A percentile compares a stretch with the other conserved stretches of the same genome.
Conservation (phyloP, 805 yeast genomes). For the Ogataea degrootiae region DNA sequence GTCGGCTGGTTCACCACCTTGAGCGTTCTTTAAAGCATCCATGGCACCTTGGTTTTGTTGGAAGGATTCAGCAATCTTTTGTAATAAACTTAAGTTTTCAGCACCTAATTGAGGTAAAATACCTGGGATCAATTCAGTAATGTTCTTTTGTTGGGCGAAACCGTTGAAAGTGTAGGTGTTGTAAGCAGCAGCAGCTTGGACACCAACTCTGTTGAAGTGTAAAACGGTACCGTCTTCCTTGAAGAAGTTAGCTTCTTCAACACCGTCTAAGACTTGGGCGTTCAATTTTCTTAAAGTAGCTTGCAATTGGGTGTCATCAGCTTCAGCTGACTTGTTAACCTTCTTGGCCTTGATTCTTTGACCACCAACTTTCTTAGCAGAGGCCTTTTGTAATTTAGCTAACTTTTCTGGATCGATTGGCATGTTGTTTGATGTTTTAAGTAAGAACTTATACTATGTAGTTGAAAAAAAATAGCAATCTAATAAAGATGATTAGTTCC, state of each 20-base stretch:
- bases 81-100: constrained; percentile 85
- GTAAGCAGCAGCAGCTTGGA: constrained; percentile 85
- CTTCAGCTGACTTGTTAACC: constrained; percentile 58
- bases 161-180: constrained; percentile 96
- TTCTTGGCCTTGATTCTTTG: constrained; percentile 93
- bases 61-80: constrained; percentile 84
- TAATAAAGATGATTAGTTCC: no score
- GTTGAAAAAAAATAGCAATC: not conserved
- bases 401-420: constrained; percentile 91
- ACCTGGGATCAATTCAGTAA: constrained; percentile 89
- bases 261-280: constrained; percentile 82
- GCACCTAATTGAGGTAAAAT: constrained; percentile 95
- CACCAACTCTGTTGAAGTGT: constrained; percentile 95
- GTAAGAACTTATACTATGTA: not conserved
- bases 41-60: constrained; percentile 48
- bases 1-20: constrained; percentile 36
- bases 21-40: constrained; percentile 32
- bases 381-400: constrained; percentile 85
- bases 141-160: constrained; percentile 85
- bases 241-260: constrained; percentile 97
- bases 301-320: constrained; percentile 88
- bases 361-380: constrained; percentile 76
- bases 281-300: constrained; percentile 83
- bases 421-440: constrained; percentile 35
- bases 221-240: constrained; percentile 93